Evolutionary conservation across 1,139 yeast genomes (phyloP).

Genomic region (Candida freyschussii): DNA sequence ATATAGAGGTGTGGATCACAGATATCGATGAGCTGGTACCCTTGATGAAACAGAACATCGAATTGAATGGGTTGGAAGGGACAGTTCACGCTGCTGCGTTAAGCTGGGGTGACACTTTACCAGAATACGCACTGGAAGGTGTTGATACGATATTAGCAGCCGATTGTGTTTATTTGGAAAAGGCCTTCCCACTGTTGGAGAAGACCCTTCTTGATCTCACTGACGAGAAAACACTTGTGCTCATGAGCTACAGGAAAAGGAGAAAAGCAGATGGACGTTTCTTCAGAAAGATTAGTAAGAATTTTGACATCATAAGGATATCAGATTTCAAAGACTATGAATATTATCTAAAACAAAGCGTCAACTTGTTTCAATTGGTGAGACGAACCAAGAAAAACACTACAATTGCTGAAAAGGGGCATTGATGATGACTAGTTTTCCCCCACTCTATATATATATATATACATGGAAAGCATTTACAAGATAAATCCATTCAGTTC

Average conservation of each 20-base stretch:
- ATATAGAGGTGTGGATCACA: conserved; percentile 38
- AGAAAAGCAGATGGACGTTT: conserved; percentile 49
- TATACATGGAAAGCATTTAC: neutral
- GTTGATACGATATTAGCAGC: conserved; percentile 49
- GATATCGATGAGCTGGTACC: conserved; percentile 39
- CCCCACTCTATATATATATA: no score
- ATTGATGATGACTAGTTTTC: no score
- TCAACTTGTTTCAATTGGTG: conserved; percentile 36
- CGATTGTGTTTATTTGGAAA: conserved; percentile 51
- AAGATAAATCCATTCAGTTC: neutral
- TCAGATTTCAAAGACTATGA: conserved; percentile 22
- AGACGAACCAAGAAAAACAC: conserved; percentile 12
- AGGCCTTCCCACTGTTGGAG: conserved; percentile 47
- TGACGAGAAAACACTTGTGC: conserved; percentile 33
- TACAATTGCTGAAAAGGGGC: neutral
- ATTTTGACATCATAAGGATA: conserved; percentile 33
- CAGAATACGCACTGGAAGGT: conserved; percentile 30
- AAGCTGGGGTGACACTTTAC: conserved; percentile 45
- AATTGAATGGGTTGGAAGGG: conserved; percentile 33
- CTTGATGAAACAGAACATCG: conserved; percentile 41
- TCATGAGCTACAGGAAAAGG: conserved; percentile 48
- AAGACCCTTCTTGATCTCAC: conserved; percentile 43
- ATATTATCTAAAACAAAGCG: conserved; percentile 31
- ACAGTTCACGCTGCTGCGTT: conserved; percentile 38
- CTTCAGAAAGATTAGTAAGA: conserved; percentile 36